Percentiles rank a stretch among this genome's conserved stretches.
Conservation (phyloP, 768 basidiomycete species). For the Suillus weaverae region DNA sequence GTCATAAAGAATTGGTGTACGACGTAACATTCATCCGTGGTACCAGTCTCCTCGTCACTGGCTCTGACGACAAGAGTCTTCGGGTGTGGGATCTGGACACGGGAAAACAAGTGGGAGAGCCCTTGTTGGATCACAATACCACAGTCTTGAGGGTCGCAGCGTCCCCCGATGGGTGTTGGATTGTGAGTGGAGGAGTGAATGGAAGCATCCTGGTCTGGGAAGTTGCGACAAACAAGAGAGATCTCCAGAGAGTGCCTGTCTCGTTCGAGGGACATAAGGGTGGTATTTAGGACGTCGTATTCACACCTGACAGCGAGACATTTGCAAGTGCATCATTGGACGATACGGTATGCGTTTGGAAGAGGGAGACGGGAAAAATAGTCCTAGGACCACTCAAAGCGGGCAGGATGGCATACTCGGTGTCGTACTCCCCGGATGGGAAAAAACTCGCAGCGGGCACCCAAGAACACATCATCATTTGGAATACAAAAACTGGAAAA, state of each 20-base stretch:
- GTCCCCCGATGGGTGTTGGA: neutral
- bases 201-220: neutral
- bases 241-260: neutral
- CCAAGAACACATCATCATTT: neutral
- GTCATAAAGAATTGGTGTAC: neutral
- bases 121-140: neutral
- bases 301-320: neutral
- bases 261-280: neutral
- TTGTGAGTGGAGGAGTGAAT: neutral
- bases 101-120: neutral
- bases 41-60: neutral
- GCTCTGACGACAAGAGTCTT: neutral
- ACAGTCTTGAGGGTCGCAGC: neutral
- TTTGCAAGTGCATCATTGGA: neutral
- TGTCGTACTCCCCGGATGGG: neutral
- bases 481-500: neutral
- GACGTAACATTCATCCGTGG: neutral
- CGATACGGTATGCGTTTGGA: neutral
- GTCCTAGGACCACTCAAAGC: neutral
- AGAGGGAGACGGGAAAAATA: neutral
- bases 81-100: neutral
- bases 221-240: neutral
- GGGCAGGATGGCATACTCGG: accelerated
- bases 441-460: slow-evolving; percentile 10
- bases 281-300: neutral